Percentiles rank a stretch among this genome's conserved stretches.
Evolutionary conservation across 2,329 filamentous ascomycete species (phyloP).

Genomic region (Ophiostoma triangulosporum): DNA sequence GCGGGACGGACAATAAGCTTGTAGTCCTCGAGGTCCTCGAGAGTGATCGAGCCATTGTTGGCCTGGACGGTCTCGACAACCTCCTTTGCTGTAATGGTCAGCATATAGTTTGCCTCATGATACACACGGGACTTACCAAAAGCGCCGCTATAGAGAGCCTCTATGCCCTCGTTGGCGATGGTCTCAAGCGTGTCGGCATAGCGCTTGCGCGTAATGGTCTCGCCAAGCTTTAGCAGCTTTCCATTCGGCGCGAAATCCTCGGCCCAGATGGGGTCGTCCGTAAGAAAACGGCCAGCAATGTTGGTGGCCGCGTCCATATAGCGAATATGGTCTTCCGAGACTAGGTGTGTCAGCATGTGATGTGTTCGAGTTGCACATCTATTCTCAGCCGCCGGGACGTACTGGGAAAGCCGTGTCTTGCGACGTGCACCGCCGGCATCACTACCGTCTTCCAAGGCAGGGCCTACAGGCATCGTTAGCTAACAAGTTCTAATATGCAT

Average conservation of each 20-base stretch:
- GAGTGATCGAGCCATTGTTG: constrained; percentile 71
- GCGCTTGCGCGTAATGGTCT: constrained; percentile 65
- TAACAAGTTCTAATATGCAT: not conserved
- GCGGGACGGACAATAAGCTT: constrained; percentile 46
- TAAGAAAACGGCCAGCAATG: constrained; percentile 45
- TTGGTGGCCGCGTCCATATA: constrained; percentile 46
- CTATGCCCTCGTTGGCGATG: constrained; percentile 54
- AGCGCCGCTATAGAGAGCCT: constrained; percentile 25
- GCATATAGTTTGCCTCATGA: constrained; percentile 12
- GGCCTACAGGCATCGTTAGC: constrained; percentile 21
- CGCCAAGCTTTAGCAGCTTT: constrained; percentile 54
- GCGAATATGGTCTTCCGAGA: constrained; percentile 58
- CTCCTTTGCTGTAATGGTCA: constrained; percentile 40
- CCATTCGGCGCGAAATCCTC: constrained; percentile 78
- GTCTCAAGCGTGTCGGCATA: constrained; percentile 65
- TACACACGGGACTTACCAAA: constrained; percentile 14
- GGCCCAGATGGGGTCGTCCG: constrained; percentile 66
- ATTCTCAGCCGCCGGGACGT: constrained; percentile 3
- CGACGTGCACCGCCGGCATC: constrained; percentile 58
- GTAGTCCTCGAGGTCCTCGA: constrained; percentile 66
- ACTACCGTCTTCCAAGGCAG: constrained; percentile 61
- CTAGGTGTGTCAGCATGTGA: constrained; percentile 17
- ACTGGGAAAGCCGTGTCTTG: constrained; percentile 55
- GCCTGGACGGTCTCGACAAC: constrained; percentile 57
- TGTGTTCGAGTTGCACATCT: too few relatives aligned